These are phyloP conservation scores for Aureoboletus auriporus DNA, from an alignment of 768 basidiomycete genomes.

Conservation along the genomic window DNA sequence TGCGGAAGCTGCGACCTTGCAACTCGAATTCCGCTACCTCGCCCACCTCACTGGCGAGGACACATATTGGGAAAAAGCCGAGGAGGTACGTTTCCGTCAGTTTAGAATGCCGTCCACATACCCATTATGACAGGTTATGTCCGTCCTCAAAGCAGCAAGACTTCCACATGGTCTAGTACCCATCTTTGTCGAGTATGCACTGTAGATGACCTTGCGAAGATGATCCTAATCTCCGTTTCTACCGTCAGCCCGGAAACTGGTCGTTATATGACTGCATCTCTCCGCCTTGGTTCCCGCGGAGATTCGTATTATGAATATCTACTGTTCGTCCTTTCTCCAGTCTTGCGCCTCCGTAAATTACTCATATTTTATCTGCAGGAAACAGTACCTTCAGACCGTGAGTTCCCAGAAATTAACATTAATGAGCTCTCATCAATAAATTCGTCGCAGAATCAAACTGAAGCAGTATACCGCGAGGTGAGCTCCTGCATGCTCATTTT, in stretches of 20 bases:
- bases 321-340: constrained; percentile 45
- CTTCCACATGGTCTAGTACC: constrained; percentile 74
- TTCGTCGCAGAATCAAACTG: constrained; percentile 56
- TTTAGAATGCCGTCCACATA: background rate
- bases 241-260: constrained; percentile 44
- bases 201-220: constrained; percentile 1
- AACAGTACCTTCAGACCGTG: constrained; percentile 32
- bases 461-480: constrained; percentile 74
- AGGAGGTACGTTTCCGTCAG: constrained; percentile 44
- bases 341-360: background rate
- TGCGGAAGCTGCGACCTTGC: constrained; percentile 85
- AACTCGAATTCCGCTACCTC: constrained; percentile 91
- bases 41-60: constrained; percentile 72
- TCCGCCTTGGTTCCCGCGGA: constrained; percentile 87
- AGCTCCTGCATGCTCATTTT: constrained; percentile 15
- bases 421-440: constrained; percentile 1
- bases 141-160: constrained; percentile 57
- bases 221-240: constrained; percentile 10
- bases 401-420: constrained; percentile 5
- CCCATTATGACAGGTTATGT: constrained; percentile 50
- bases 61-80: constrained; percentile 77
- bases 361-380: constrained; percentile 16
- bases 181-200: constrained; percentile 74
- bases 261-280: constrained; percentile 59
- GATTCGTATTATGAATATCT: constrained; percentile 95